Conservation (phyloP, 2,329 filamentous ascomycete species). For the Cadophora sp. region DNA sequence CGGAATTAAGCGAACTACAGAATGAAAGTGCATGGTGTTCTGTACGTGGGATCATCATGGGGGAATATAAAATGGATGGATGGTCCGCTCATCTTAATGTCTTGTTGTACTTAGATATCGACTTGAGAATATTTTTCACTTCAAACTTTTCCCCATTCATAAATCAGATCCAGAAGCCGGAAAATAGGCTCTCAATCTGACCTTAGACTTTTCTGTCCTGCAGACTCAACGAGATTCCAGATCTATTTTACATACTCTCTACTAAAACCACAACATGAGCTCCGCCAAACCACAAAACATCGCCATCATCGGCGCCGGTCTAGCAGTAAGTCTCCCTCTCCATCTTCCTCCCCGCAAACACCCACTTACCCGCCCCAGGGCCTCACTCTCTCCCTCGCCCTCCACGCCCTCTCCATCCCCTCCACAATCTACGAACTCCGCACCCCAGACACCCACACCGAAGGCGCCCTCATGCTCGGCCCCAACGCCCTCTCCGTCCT, state of each 20-base stretch:
- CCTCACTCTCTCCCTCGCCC: slow-evolving; percentile 59
- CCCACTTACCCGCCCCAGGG: slow-evolving; percentile 43
- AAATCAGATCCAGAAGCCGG: too few species aligned
- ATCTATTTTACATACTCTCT: neutral
- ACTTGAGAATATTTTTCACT: neutral
- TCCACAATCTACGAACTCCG: slow-evolving; percentile 59
- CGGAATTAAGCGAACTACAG: neutral
- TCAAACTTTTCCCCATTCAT: neutral
- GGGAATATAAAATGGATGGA: neutral
- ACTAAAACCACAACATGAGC: slow-evolving; percentile 2
- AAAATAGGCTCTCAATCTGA: too few species aligned
- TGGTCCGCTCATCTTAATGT: neutral
- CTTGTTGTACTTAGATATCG: neutral
- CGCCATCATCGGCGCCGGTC: slow-evolving; percentile 19
- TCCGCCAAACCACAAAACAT: slow-evolving; percentile 3
- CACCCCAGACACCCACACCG: slow-evolving; percentile 51
- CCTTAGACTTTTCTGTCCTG: too few species aligned
- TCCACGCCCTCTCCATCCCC: slow-evolving; percentile 58
- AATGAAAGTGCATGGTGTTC: neutral
- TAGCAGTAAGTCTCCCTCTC: slow-evolving; percentile 8
- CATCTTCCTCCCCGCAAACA: neutral
- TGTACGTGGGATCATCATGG: neutral
- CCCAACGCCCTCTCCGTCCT: slow-evolving; percentile 64
- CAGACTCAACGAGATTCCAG: too few species aligned
- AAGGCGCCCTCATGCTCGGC: slow-evolving; percentile 64